Evolutionary conservation across 305 asterid species (phyloP).

Genomic region (Withania somnifera): DNA sequence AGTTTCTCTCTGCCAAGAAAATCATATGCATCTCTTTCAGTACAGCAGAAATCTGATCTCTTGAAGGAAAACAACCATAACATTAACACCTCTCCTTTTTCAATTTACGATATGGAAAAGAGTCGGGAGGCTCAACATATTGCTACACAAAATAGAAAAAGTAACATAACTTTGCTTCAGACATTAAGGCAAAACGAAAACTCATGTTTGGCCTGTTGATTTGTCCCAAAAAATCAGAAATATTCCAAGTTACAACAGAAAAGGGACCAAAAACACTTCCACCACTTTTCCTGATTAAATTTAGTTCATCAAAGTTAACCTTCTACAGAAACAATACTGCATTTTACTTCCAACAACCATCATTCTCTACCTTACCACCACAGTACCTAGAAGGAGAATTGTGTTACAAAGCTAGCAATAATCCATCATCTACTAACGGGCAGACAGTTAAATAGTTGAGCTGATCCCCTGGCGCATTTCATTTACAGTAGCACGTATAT

Average conservation of each 20-base stretch:
- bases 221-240: neutral
- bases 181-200: neutral
- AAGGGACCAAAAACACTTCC: neutral
- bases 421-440: constrained; percentile 11
- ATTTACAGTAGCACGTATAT: constrained; percentile 62
- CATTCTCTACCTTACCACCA: neutral
- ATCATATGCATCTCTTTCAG: neutral
- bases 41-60: neutral
- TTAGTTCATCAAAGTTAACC: neutral
- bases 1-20: neutral
- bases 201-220: neutral
- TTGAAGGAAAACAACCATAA: neutral
- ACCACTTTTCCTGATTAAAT: neutral
- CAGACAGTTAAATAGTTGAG: constrained; percentile 1
- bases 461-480: constrained; percentile 23
- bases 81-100: neutral
- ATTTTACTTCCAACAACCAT: neutral
- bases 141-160: neutral
- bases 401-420: constrained; percentile 7
- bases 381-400: neutral
- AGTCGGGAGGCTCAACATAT: neutral
- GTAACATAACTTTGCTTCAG: neutral
- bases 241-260: neutral
- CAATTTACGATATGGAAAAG: neutral
- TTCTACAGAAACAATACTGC: neutral